Evolutionary conservation across 1,284 basidiomycete species (phyloP).

Genomic region (Rhizoctonia solani): DNA sequence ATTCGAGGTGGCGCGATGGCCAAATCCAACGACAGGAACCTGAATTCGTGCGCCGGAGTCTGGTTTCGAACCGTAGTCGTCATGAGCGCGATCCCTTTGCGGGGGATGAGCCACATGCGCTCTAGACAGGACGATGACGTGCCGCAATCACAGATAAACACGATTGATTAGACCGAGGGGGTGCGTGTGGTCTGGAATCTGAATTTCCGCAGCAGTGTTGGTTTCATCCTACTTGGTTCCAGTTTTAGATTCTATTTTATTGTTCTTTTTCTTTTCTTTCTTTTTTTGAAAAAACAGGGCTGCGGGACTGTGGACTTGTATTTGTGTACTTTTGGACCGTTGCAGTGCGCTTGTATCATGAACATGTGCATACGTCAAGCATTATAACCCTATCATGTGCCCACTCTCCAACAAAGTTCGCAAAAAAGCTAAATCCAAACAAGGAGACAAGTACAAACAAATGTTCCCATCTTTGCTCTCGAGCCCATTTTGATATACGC

Average conservation of each 20-base stretch:
- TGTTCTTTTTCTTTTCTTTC: background rate
- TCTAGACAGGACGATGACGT: background rate
- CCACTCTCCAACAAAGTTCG: background rate
- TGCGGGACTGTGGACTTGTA: background rate
- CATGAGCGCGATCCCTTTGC: conserved; percentile 6
- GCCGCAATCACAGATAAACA: too few relatives aligned
- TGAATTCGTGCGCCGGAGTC: conserved; percentile 23
- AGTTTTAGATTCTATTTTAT: too few relatives aligned
- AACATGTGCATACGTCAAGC: conserved; percentile 18
- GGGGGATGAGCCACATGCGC: conserved; percentile 22
- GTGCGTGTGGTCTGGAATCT: too few relatives aligned
- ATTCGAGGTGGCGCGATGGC: background rate
- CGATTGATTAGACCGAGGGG: too few relatives aligned
- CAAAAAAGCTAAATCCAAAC: background rate
- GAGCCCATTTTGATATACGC: conserved; percentile 9
- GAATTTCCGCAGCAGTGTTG: too few relatives aligned
- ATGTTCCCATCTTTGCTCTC: background rate
- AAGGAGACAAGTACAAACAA: background rate
- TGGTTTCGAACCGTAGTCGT: background rate
- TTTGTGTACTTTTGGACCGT: background rate
- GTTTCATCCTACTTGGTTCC: too few relatives aligned
- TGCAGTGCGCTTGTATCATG: conserved; percentile 4
- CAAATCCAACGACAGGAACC: too few relatives aligned
- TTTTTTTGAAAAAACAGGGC: background rate
- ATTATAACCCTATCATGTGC: conserved; percentile 7